phyloP scores from a whole-genome alignment of 2,329 filamentous ascomycete species.

The Aspergillus niger region DNA sequence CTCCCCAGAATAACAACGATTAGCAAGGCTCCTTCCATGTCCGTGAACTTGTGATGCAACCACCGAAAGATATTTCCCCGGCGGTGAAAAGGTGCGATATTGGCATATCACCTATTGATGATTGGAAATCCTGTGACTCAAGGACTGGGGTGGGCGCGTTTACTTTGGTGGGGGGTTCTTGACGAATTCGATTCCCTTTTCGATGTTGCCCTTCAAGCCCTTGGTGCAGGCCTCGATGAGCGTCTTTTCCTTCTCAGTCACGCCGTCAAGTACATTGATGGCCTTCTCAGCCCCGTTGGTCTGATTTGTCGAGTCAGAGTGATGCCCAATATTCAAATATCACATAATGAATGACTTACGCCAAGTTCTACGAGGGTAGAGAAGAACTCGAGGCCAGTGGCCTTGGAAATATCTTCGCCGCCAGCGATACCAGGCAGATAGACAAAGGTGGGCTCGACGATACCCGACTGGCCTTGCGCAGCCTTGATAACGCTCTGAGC shows the following conservation, averaged over 20 bases:
- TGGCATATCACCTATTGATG: constrained; percentile 26
- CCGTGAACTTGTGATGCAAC: constrained; percentile 18
- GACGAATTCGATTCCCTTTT: constrained; percentile 89
- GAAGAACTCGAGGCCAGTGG: constrained; percentile 88
- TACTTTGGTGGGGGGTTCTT: constrained; percentile 87
- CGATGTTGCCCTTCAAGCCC: constrained; percentile 88
- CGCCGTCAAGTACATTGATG: constrained; percentile 72
- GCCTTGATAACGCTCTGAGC: constrained; percentile 93
- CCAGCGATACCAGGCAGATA: constrained; percentile 89
- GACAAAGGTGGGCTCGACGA: constrained; percentile 93
- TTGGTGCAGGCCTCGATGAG: constrained; percentile 74
- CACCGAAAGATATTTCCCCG: constrained; percentile 17
- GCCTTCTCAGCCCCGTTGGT: constrained; percentile 83
- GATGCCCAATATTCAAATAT: constrained; percentile 9
- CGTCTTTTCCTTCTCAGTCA: constrained; percentile 85
- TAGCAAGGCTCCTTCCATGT: constrained; percentile 38
- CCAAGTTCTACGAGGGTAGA: constrained; percentile 94
- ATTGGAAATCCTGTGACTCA: constrained; percentile 22
- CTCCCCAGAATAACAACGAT: constrained; percentile 40
- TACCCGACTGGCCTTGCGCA: constrained; percentile 82
- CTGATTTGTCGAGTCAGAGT: constrained; percentile 52
- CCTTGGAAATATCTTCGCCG: constrained; percentile 81
- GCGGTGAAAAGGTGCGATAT: constrained; percentile 14
- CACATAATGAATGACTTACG: constrained; percentile 59
- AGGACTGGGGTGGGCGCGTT: constrained; percentile 48